These are phyloP conservation scores for Diplocarpon mali DNA, from an alignment of 2,329 filamentous ascomycete genomes.

Conservation along the genomic window DNA sequence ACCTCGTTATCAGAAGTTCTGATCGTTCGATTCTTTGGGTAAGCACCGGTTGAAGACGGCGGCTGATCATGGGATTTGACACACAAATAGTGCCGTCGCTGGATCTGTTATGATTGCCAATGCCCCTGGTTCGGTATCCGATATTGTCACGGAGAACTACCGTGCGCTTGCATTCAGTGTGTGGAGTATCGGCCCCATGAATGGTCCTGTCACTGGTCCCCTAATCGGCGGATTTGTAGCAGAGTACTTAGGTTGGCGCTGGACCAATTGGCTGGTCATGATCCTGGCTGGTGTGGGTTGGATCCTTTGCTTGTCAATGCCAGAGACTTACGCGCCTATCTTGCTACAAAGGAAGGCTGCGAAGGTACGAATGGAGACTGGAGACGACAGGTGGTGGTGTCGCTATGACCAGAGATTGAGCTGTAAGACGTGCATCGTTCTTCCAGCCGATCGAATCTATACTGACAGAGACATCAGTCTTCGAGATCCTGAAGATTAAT, in stretches of 20 bases:
- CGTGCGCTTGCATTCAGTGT: conserved; percentile 74
- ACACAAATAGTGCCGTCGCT: conserved; percentile 44
- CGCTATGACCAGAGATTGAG: conserved; percentile 59
- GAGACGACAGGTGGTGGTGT: conserved; percentile 64
- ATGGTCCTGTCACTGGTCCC: conserved; percentile 56
- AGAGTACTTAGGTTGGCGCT: conserved; percentile 74
- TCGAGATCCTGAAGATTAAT: conserved; percentile 60
- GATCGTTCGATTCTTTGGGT: conserved; percentile 64
- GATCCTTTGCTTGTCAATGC: conserved; percentile 45
- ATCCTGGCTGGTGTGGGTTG: conserved; percentile 58
- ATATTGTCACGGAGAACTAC: conserved; percentile 71
- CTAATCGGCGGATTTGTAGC: conserved; percentile 73
- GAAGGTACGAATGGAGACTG: conserved; percentile 52
- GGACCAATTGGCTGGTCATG: conserved; percentile 72
- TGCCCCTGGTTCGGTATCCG: conserved; percentile 69
- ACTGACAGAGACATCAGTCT: conserved; percentile 37
- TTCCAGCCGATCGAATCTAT: neutral
- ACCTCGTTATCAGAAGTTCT: conserved; percentile 57
- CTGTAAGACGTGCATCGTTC: conserved; percentile 12
- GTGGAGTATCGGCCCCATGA: conserved; percentile 76
- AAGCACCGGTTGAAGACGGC: conserved; percentile 20
- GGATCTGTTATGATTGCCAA: conserved; percentile 76
- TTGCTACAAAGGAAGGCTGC: conserved; percentile 58
- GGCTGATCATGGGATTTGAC: conserved; percentile 3
- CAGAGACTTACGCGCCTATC: conserved; percentile 67